Evolutionary conservation across 441 rosid species (phyloP).

Genomic region (Gossypium gossypioides): DNA sequence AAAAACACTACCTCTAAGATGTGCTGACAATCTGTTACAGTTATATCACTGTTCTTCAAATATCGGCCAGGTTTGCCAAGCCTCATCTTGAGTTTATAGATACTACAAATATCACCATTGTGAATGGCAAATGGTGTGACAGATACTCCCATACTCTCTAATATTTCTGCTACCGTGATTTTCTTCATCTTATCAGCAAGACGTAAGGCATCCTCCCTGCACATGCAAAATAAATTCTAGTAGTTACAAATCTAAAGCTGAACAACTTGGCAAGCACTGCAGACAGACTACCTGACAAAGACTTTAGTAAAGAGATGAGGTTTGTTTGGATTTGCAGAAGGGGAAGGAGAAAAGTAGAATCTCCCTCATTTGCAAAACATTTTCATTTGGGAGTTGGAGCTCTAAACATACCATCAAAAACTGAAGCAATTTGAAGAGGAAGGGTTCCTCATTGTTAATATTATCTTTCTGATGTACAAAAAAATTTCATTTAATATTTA

Average conservation of each 20-base stretch:
- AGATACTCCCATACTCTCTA: constrained; percentile 62
- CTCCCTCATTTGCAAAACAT: neutral
- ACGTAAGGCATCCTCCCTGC: constrained; percentile 59
- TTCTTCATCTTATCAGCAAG: constrained; percentile 73
- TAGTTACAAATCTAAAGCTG: neutral
- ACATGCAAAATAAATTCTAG: constrained; percentile 10
- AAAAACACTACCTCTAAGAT: constrained; percentile 42
- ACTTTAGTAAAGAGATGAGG: neutral
- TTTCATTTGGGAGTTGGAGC: neutral
- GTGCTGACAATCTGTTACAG: constrained; percentile 57
- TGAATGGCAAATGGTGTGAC: constrained; percentile 46
- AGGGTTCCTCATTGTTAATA: neutral
- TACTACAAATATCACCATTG: constrained; percentile 35
- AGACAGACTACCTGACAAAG: neutral
- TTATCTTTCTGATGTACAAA: neutral
- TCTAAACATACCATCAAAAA: neutral
- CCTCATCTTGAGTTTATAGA: constrained; percentile 76
- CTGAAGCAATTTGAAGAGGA: neutral
- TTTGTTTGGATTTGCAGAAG: neutral
- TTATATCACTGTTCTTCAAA: constrained; percentile 37
- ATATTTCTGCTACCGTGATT: constrained; percentile 70
- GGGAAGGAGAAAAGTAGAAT: neutral
- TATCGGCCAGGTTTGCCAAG: constrained; percentile 53
- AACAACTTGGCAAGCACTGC: neutral
- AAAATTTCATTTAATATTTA: neutral